Evolutionary conservation across 202 grass and related monocot species (phyloP), one percentile per base, ranked within the genome.

Genomic region (Carex sylvatica): DNA sequence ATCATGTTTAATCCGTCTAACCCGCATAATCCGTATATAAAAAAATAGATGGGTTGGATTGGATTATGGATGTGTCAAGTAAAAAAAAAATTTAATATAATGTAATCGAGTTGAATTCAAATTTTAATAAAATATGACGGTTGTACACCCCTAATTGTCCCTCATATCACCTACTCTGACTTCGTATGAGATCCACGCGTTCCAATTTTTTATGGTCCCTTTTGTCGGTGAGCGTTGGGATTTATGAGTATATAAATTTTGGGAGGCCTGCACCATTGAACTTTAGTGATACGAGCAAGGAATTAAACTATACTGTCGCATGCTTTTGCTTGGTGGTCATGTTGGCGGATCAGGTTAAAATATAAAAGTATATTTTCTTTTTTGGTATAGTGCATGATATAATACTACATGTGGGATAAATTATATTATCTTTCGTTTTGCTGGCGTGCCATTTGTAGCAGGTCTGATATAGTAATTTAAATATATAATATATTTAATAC

Each of bases 391-490:
- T 55, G 47, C 49, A 55, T 31, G 6, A 55, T 75, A 75, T 55
- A 55, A 75, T 75, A 75, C 49, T 75, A 56, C 72, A 54, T 55
- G 26, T 75, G 49, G 46, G 24, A 23, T 75, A 75, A 75, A 55
- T 18, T 56, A 75, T 1, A 75, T 75, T 56, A 55, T 55, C 49
- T 56, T 75, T 31, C 24, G 2, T 4, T 55, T 75, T 31, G 72
- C 47, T 49, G 54, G 24, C 51, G 5, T 75, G 6, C 26, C 24
- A 56, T 54, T 75, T 53, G 0, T 1, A 75, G 22, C 6, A 30
- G 4, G 4, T 11, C 1, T 36, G 2, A 71, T 12, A 53, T 28
- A 22, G 22, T 47, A 30, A 15, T 53, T 5, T 54, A 2, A 1
- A 16, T 54, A 15, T 71, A 49, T 28, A 26, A 28, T 28, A 35